Conservation (phyloP, 441 rosid species). For the Brassica balearica region DNA sequence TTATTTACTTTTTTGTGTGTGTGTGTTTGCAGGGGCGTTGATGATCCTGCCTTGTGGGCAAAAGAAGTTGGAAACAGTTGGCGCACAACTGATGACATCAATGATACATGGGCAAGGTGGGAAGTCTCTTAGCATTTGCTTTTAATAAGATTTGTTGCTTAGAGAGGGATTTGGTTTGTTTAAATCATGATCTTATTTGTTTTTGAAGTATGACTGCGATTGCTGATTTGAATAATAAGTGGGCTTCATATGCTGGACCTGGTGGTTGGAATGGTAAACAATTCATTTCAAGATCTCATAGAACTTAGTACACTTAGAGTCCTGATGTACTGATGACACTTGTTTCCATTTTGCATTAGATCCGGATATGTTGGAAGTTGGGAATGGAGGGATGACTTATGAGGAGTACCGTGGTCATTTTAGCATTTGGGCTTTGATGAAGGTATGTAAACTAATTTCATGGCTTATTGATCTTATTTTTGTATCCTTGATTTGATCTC, state of each 20-base stretch:
- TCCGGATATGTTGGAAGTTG: slow-evolving; percentile 99
- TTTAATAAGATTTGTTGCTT: slow-evolving; percentile 19
- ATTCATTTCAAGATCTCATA: slow-evolving; percentile 12
- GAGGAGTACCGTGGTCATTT: slow-evolving; percentile 91
- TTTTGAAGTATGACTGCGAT: slow-evolving; percentile 78
- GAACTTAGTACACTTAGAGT: slow-evolving; percentile 7
- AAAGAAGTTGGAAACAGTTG: slow-evolving; percentile 94
- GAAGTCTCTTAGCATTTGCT: slow-evolving; percentile 23
- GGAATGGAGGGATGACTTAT: slow-evolving; percentile 98
- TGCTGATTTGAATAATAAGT: slow-evolving; percentile 91
- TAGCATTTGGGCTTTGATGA: slow-evolving; percentile 98
- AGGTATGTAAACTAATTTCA: slow-evolving; percentile 48
- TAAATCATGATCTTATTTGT: slow-evolving; percentile 10
- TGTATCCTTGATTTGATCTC: not conserved
- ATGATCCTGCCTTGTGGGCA: slow-evolving; percentile 97
- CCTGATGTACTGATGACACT: slow-evolving; percentile 3
- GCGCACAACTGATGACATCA: slow-evolving; percentile 96
- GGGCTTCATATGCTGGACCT: slow-evolving; percentile 99
- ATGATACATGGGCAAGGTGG: slow-evolving; percentile 96
- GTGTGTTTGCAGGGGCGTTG: slow-evolving; percentile 72
- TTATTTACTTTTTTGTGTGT: slow-evolving; percentile 17
- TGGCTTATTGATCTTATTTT: not conserved
- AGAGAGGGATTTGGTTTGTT: not conserved
- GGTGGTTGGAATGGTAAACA: slow-evolving; percentile 98
- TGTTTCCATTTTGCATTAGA: slow-evolving; percentile 51